phyloP scores from a whole-genome alignment of 1,139 yeast genomes.

The Geotrichum restrictum region DNA sequence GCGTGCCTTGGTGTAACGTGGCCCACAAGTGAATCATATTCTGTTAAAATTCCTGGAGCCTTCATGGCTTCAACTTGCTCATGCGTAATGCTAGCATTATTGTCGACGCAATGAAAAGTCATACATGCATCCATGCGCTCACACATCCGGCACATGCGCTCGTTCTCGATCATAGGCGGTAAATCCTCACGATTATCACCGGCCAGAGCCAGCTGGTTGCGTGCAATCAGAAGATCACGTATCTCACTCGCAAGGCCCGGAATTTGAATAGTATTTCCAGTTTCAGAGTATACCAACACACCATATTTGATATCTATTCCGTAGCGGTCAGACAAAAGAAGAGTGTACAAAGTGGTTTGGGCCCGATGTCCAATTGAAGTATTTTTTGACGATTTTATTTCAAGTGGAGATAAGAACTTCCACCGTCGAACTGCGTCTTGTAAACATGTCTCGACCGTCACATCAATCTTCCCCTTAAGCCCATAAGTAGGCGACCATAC shows the following conservation, averaged over 20 bases:
- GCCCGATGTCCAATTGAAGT: slow-evolving; percentile 69
- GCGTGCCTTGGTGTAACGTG: slow-evolving; percentile 50
- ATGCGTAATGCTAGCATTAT: slow-evolving; percentile 1
- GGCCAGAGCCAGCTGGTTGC: slow-evolving; percentile 66
- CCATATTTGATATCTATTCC: slow-evolving; percentile 62
- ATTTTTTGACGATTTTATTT: slow-evolving; percentile 74
- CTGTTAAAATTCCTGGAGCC: slow-evolving; percentile 33
- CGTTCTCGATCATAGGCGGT: slow-evolving; percentile 57
- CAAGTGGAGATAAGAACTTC: slow-evolving; percentile 64
- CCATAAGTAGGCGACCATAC: slow-evolving; percentile 92
- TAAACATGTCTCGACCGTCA: slow-evolving; percentile 59
- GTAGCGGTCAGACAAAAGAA: slow-evolving; percentile 76
- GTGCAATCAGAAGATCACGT: slow-evolving; percentile 59
- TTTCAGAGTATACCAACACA: slow-evolving; percentile 69
- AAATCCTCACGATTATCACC: slow-evolving; percentile 46
- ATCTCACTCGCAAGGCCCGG: slow-evolving; percentile 46
- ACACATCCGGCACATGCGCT: slow-evolving; percentile 64
- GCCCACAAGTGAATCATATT: slow-evolving; percentile 50
- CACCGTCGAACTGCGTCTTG: slow-evolving; percentile 13
- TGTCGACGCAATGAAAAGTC: slow-evolving; percentile 53
- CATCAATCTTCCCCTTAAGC: slow-evolving; percentile 86
- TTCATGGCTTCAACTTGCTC: slow-evolving; percentile 54
- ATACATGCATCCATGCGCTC: slow-evolving; percentile 60
- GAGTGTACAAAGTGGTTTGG: slow-evolving; percentile 80
- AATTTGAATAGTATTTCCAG: slow-evolving; percentile 50